Evolutionary conservation across 441 rosid species (phyloP), one percentile per base, ranked within the genome.

Genomic region (Brassica balearica): DNA sequence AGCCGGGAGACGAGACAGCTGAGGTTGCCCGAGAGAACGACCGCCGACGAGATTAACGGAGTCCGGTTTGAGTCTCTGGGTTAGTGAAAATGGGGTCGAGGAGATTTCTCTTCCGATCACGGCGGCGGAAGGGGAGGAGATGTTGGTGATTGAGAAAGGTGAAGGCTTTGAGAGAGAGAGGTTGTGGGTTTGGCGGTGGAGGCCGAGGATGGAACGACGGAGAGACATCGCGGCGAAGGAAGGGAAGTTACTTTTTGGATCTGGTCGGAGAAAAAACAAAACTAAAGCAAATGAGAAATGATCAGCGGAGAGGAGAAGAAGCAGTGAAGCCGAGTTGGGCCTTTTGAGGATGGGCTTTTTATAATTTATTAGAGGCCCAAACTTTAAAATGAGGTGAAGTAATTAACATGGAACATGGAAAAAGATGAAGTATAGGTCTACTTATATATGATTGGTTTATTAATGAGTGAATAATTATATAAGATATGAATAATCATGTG

Each of bases 131-230:
- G 73, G 5, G 64, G 81, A 29, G 58, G 77, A 60, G 73, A 32
- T 48, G 68, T 72, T 58, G 15, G 43, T 67, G 32, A 61, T 62
- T 7, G 74, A 15, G 74, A 79, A 53, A 51, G 82, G 77, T 25
- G 11, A 12, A 3, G 78, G 2, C 10, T 73, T 73, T 25, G 51
- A 27, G 61, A 62, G 66, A 8, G 71, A 7, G 17, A 68, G 65
- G 8, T 12, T 73, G n/a, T 48, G 58, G 60, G 82, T 3, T 36
- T 79, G 74, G 5, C 82, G 78, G 74, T 79, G 74, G 53, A 79
- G 60, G 55, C 56, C 74, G 29, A 79, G 66, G 36, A 79, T 12
- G 4, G 60, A 15, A 20, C 82, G 82, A 1, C 82, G 82, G 66
- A 79, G 53, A 68, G 82, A 38, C 78, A 79, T 79, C 71, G 66